Evolutionary conservation across 2,329 filamentous ascomycete species (phyloP), one percentile per base, ranked within the genome.

Genomic region (Talaromyces sp.): DNA sequence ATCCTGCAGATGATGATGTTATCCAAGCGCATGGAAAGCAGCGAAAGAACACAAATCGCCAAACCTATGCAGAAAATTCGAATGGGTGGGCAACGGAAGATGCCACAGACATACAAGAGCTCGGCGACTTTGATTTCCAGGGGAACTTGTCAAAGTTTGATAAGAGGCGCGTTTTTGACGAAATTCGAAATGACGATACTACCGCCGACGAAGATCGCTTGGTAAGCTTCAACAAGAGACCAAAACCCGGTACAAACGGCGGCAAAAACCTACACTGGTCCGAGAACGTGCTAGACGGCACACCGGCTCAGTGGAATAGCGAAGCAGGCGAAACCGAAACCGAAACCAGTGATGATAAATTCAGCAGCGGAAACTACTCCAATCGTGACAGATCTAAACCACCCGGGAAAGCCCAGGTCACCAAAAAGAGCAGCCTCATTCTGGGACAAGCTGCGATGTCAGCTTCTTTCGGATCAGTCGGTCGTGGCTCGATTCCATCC

Each of bases 81-180:
- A 96, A 92, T 74, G 94, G 92, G 3, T 98, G 94, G 93, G 93
- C 92, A 3, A 97, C 94, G 0, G 95, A 97, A 74, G 94, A 98
- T 73, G 93, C 94, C 24, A 97, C 92, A 0, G 95, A 98, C 74
- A 91, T 95, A 24, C 91, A 94, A 78, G 94, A 96, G 74, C 86
- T 95, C 82, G 92, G 91, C 11, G 95, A 98, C 67, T 98, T 98
- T 71, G 94, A 98, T 76, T 98, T 98, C 72, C 89, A 91, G 71
- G 88, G 88, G 63, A 93, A 93, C 69, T 83, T 98, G 37, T 93
- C 92, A 56, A 96, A 97, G 73, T 98, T 98, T 72, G 93, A 98
- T 81, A 98, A 98, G 80, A 87, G 90, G 64, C 89, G 88, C 1
- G 87, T 98, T 9, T 99, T 99, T 74, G 90, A 94, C 69, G 90